Base-by-base conservation (phyloP, 176 grass and related monocot genomes). In the Triticum urartu region DNA sequence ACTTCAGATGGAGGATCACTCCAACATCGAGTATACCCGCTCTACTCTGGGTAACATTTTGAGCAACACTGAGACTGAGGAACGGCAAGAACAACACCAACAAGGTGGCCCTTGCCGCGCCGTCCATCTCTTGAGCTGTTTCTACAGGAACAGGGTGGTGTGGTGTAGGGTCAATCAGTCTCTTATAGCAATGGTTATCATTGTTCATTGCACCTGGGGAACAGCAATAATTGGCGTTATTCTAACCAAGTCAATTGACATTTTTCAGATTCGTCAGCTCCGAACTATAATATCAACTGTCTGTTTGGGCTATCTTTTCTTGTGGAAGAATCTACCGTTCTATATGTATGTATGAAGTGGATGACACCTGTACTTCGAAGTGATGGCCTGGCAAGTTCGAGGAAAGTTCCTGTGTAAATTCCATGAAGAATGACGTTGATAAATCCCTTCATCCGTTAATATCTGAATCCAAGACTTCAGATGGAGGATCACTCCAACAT, bases 401-500 rank as follows among this genome's bases (percentile, higher is more conserved):
- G 38, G 38, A 9, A 40, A 40, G 38, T 40, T 40, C 7, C 38
- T 40, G 38, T 9, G 7, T 40, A 3, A 47, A 47, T 4, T 3
- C 8, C 7, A 62, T 61, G 33, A n/a, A 56, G 39, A 64, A 73
- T 35, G 8, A 28, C 42, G 60, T 43, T 42, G 39, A 17, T 12
- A 78, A 64, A 24, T 68, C 78, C 75, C 22, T 38, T n/a, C 42
- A 52, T 39, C 43, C 8, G 48, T 24, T 38, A 79, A 60, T 7
- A 1, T 60, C 17, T 56, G 17, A 56, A 56, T 56, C 17, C 15
- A 56, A 58, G 83, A 86, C 35, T 63, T 13, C 70, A 89, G 43
- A 83, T 92, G 54, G 35, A 92, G 87, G 56, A 92, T 72, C 18
- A 83, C 90, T 18, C 90, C 90, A 6, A 92, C 78, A 70, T 86